Evolutionary conservation across 2,329 filamentous ascomycete genomes (phyloP).

Genomic region (Trichoderma cornu-damae): DNA sequence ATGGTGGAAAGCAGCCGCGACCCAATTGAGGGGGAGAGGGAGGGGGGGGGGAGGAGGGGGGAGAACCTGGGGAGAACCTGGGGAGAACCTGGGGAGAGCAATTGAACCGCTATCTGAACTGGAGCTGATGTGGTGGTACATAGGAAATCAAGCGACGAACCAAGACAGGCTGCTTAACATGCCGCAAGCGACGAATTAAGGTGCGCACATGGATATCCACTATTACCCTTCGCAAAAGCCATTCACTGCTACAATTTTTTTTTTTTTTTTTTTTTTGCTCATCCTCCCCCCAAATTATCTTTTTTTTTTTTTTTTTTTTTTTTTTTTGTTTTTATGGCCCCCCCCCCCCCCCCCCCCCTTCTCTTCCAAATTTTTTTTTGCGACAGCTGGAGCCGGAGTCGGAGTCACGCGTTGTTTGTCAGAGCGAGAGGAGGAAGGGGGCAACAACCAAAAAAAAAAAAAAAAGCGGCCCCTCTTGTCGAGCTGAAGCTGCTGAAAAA

Average conservation of each 20-base stretch:
- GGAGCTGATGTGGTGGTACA: conserved; percentile 15
- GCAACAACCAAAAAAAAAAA: neutral
- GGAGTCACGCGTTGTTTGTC: neutral
- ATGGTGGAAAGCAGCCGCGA: neutral
- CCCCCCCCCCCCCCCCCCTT: conserved; percentile 1
- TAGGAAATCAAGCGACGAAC: conserved; percentile 60
- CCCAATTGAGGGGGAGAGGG: too few species aligned
- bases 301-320: conserved; percentile 20
- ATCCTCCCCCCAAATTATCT: conserved; percentile 1
- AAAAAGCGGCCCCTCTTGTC: conserved; percentile 7
- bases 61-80: too few species aligned
- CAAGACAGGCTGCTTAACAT: conserved; percentile 59
- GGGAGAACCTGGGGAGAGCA: neutral
- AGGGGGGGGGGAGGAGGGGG: too few species aligned
- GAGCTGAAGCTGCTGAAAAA: conserved; percentile 2
- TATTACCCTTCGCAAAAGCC: neutral
- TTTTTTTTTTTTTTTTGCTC: conserved; percentile 15
- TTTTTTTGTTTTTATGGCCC: too few species aligned
- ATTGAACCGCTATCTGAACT: neutral
- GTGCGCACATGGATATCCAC: conserved; percentile 35
- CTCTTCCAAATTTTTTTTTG: neutral
- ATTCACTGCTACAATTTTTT: neutral
- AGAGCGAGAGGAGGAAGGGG: neutral
- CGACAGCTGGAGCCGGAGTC: neutral
- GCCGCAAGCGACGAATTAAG: conserved; percentile 58